Conservation (phyloP, 192 early-diverging fungal species). For the Entophlyctis luteolus region DNA sequence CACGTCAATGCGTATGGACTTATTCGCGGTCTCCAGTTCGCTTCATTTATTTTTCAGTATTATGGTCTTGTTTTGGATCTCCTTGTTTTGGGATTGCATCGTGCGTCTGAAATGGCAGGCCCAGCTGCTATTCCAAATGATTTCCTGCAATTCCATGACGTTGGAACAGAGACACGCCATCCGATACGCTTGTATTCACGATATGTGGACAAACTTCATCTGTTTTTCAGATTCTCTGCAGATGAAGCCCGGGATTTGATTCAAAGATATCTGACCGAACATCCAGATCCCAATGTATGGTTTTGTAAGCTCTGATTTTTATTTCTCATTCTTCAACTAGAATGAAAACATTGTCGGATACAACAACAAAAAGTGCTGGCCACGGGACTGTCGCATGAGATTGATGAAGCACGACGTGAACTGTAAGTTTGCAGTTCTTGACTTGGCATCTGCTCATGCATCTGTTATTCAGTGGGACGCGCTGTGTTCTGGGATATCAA, state of each 20-base stretch:
- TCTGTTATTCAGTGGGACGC: constrained; percentile 60
- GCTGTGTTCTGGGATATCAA: constrained; percentile 99
- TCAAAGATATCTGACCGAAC: constrained; percentile 94
- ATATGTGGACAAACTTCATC: constrained; percentile 89
- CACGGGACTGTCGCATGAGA: constrained; percentile 97
- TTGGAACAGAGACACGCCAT: constrained; percentile 86
- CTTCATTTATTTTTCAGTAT: constrained; percentile 97
- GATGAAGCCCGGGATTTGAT: constrained; percentile 93
- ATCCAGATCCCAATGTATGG: constrained; percentile 86
- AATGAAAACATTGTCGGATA: constrained; percentile 98
- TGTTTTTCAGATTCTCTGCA: constrained; percentile 89
- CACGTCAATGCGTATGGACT: constrained; percentile 97
- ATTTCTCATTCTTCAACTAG: background rate
- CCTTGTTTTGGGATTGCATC: constrained; percentile 86
- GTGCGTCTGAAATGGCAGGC: constrained; percentile 96
- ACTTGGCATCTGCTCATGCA: background rate
- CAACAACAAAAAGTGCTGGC: constrained; percentile 98
- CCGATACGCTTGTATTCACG: constrained; percentile 95
- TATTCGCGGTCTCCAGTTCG: constrained; percentile 96
- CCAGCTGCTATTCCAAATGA: constrained; percentile 89
- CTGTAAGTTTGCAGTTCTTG: constrained; percentile 4
- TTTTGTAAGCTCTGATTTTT: background rate
- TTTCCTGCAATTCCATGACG: constrained; percentile 93
- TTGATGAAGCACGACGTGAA: constrained; percentile 99
- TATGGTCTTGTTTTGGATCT: constrained; percentile 96